Evolutionary conservation across 2,329 filamentous ascomycete genomes (phyloP).

Genomic region (Alternaria sp.): DNA sequence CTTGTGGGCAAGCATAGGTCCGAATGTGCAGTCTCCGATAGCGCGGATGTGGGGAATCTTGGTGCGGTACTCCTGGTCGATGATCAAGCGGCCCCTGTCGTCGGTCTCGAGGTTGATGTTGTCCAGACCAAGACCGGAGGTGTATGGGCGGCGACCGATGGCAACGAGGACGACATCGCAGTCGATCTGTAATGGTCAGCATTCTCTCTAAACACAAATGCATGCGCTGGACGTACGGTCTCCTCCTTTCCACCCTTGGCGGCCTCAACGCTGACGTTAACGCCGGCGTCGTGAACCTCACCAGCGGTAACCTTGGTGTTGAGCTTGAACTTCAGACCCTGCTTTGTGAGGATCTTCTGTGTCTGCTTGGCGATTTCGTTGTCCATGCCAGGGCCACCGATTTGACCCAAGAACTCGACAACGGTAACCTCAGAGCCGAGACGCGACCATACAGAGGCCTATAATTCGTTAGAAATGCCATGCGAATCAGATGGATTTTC

Average conservation of each 20-base stretch:
- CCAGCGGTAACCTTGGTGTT: conserved; percentile 93
- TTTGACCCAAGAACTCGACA: conserved; percentile 94
- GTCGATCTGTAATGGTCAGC: conserved; percentile 69
- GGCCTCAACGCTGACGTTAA: conserved; percentile 86
- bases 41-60: conserved; percentile 97
- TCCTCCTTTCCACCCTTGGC: conserved; percentile 97
- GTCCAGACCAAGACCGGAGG: conserved; percentile 86
- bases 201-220: background rate
- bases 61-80: conserved; percentile 98
- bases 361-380: conserved; percentile 86
- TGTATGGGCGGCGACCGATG: conserved; percentile 96
- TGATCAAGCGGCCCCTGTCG: conserved; percentile 91
- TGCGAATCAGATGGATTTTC: too few relatives aligned
- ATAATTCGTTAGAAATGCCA: conserved; percentile 25
- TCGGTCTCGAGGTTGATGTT: conserved; percentile 92
- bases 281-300: conserved; percentile 75
- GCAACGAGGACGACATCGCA: conserved; percentile 95
- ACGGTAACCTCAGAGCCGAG: conserved; percentile 94
- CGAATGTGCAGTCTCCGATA: conserved; percentile 95
- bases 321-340: conserved; percentile 98
- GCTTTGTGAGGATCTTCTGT: conserved; percentile 93
- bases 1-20: conserved; percentile 99
- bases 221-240: conserved; percentile 64
- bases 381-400: conserved; percentile 98
- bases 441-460: conserved; percentile 92